Percentiles rank a stretch among this genome's conserved stretches.
Evolutionary conservation across 2,329 filamentous ascomycete species (phyloP).

Genomic region (Fusarium sp.): DNA sequence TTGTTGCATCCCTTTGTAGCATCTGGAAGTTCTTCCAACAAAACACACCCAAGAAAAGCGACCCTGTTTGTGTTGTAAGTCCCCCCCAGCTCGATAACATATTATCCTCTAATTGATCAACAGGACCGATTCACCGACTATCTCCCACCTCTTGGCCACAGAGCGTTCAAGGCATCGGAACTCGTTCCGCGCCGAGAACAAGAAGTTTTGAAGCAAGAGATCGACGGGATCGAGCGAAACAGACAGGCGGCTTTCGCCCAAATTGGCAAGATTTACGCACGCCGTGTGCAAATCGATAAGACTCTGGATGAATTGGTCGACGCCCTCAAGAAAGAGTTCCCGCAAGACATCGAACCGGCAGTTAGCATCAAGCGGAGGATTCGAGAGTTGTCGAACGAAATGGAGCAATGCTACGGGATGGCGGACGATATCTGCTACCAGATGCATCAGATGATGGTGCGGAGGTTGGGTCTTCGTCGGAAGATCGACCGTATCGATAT

Average conservation of each 20-base stretch:
- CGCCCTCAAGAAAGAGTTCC: not conserved
- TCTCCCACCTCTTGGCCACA: fast-evolving
- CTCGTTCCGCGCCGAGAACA: not conserved
- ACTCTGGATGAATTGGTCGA: no score
- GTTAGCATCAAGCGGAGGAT: fast-evolving
- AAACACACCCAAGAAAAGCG: fast-evolving
- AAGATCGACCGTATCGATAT: not conserved
- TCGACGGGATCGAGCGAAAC: no score
- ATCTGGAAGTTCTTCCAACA: no score
- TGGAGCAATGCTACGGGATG: fast-evolving
- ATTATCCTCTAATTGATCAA: not conserved
- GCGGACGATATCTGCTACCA: fast-evolving
- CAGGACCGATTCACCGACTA: fast-evolving
- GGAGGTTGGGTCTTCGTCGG: not conserved
- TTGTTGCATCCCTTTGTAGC: no score
- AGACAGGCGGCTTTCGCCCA: not conserved
- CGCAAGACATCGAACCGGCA: not conserved
- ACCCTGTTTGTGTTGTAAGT: not conserved
- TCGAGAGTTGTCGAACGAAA: fast-evolving
- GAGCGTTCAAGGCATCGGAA: not conserved
- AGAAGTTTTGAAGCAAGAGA: no score
- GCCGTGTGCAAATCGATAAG: not conserved
- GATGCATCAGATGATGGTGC: not conserved
- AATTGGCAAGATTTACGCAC: not conserved
- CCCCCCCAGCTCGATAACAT: fast-evolving